These are phyloP conservation scores for Ottelia alismoides DNA, from an alignment of 106 monocot species.

Conservation along the genomic window DNA sequence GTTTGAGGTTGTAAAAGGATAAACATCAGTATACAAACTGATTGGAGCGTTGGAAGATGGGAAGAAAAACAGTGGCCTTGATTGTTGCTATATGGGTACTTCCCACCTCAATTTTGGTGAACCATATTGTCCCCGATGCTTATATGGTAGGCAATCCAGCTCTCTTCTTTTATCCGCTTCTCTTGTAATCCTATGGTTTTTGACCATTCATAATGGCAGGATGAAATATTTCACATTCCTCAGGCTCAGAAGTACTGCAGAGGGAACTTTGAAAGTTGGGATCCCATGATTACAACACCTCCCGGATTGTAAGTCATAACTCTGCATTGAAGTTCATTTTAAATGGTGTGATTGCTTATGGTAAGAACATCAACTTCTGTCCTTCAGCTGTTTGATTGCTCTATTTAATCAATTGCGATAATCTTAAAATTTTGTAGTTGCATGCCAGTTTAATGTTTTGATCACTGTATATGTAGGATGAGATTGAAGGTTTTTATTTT, in stretches of 20 bases:
- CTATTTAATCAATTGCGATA: neutral
- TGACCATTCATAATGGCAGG: constrained; percentile 23
- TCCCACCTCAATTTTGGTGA: constrained; percentile 60
- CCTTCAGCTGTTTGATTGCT: neutral
- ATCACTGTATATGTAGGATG: no score
- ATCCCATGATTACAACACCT: constrained; percentile 99
- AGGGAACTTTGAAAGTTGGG: constrained; percentile 71
- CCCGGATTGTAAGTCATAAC: constrained; percentile 80
- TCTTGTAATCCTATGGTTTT: neutral
- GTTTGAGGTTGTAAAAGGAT: no score
- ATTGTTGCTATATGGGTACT: constrained; percentile 52
- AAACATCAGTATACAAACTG: no score
- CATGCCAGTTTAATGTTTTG: no score
- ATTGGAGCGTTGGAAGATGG: no score
- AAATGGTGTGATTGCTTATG: no score
- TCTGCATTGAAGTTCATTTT: no score
- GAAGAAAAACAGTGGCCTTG: constrained; percentile 32
- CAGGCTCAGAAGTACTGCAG: constrained; percentile 75
- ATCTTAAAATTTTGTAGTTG: no score
- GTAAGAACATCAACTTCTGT: neutral
- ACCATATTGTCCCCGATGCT: constrained; percentile 59
- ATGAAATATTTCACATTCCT: constrained; percentile 93
- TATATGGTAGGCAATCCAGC: constrained; percentile 53
- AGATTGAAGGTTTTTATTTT: no score
- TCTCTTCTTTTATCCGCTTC: neutral